phyloP scores from a whole-genome alignment of 176 grass and related monocot genomes.

The Aegilops bicornis region DNA sequence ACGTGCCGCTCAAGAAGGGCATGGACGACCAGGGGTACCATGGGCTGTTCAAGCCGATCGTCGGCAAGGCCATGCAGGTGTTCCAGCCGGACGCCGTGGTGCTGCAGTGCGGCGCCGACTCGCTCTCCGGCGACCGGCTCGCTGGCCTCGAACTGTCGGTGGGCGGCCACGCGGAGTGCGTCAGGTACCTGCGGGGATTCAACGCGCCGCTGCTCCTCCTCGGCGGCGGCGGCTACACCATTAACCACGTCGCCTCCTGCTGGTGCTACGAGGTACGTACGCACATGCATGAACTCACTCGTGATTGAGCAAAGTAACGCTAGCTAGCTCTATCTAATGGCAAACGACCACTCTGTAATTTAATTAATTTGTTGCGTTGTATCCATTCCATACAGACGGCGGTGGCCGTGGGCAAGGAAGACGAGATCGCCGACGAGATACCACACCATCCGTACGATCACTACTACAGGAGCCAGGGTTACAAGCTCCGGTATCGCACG shows the following conservation, averaged over 20 bases:
- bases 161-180: slow-evolving; percentile 42
- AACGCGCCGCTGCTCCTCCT: slow-evolving; percentile 56
- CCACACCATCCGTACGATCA: background rate
- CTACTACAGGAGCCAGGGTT: slow-evolving; percentile 11
- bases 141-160: slow-evolving; percentile 56
- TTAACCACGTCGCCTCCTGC: slow-evolving; percentile 60
- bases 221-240: slow-evolving; percentile 74
- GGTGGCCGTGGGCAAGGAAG: slow-evolving; percentile 26
- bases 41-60: slow-evolving; percentile 3
- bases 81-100: slow-evolving; percentile 33
- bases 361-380: background rate
- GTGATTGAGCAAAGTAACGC: background rate
- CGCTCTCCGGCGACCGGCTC: slow-evolving; percentile 51
- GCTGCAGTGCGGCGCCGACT: slow-evolving; percentile 40
- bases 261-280: slow-evolving; percentile 73
- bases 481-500: slow-evolving; percentile 1
- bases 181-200: slow-evolving; percentile 14
- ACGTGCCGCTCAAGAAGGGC: slow-evolving; percentile 56
- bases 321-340: too few species aligned
- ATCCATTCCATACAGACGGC: slow-evolving; percentile 1
- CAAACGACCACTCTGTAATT: too few species aligned
- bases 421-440: slow-evolving; percentile 37
- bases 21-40: slow-evolving; percentile 50
- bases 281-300: background rate
- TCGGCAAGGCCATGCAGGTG: background rate